Conservation (phyloP, 306 rosid genomes). For the Coriaria nepalensis region DNA sequence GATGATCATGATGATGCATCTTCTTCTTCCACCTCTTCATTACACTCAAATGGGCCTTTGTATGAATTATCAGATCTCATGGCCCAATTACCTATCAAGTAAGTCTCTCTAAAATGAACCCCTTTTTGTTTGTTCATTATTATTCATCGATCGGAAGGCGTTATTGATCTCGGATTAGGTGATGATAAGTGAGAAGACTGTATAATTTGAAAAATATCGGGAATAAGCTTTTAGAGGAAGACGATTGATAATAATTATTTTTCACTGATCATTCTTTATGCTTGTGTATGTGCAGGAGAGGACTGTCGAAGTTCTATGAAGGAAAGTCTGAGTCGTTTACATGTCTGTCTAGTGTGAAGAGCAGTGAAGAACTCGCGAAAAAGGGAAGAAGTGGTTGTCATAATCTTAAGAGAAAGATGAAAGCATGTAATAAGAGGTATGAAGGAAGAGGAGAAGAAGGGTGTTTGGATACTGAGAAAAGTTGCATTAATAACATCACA, state of each 20-base stretch:
- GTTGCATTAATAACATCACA: constrained; percentile 15
- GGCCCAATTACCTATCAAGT: constrained; percentile 38
- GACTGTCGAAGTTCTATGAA: constrained; percentile 37
- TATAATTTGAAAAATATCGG: not conserved
- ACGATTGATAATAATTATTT: not conserved
- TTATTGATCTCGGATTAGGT: too few relatives aligned
- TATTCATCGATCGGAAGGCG: too few relatives aligned
- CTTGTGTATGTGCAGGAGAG: constrained; percentile 28
- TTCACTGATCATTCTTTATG: not conserved
- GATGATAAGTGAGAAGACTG: too few relatives aligned
- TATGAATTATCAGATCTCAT: constrained; percentile 33
- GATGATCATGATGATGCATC: constrained; percentile 42
- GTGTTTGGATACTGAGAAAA: constrained; percentile 24
- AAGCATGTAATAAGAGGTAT: constrained; percentile 32
- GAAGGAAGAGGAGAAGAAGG: constrained; percentile 16
- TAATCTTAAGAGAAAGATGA: constrained; percentile 15
- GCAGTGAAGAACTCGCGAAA: constrained; percentile 39
- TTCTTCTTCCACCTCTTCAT: constrained; percentile 16
- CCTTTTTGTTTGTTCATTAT: too few relatives aligned
- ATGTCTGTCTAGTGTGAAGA: constrained; percentile 30
- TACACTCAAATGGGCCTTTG: constrained; percentile 24
- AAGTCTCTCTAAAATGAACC: constrained; percentile 8
- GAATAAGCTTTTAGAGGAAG: not conserved
- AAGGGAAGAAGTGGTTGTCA: constrained; percentile 16
- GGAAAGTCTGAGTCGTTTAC: constrained; percentile 45